A percentile compares a stretch with the other conserved stretches of the same genome.
phyloP scores from a whole-genome alignment of 805 yeast species.

The Lachancea dasiensis region DNA sequence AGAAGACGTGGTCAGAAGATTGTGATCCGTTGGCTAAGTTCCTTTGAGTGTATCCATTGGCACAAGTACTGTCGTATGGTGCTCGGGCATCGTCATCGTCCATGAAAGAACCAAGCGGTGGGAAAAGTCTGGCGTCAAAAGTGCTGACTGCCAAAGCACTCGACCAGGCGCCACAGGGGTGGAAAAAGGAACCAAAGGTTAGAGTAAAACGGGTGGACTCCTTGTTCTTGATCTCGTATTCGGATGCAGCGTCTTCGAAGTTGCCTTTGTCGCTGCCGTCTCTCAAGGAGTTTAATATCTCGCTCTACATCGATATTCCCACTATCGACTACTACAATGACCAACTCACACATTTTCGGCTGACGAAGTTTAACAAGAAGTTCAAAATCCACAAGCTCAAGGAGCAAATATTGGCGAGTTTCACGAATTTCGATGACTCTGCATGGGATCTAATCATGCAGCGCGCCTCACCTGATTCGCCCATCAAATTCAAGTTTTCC shows the following conservation, averaged over 20 bases:
- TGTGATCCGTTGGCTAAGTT: too few species aligned
- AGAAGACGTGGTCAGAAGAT: too few species aligned
- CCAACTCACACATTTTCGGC: constrained; percentile 23
- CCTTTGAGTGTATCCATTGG: too few species aligned
- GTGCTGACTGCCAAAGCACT: constrained; percentile 7
- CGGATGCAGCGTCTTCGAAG: constrained; percentile 20
- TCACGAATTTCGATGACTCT: constrained; percentile 22
- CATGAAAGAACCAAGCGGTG: constrained; percentile 8
- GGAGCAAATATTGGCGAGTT: constrained; percentile 21
- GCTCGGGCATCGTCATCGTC: constrained; percentile 3
- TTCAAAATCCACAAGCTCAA: constrained; percentile 27
- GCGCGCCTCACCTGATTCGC: constrained; percentile 1
- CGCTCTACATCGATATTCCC: constrained; percentile 31
- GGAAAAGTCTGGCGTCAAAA: constrained; percentile 6
- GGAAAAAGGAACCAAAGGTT: constrained; percentile 17
- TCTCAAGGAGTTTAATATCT: constrained; percentile 18
- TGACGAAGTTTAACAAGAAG: constrained; percentile 26
- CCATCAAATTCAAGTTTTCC: constrained; percentile 11
- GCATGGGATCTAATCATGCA: constrained; percentile 19
- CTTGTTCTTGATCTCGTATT: constrained; percentile 25
- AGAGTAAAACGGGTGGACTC: constrained; percentile 27
- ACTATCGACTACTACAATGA: constrained; percentile 32
- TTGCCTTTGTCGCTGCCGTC: constrained; percentile 5
- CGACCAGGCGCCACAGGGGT: background rate
- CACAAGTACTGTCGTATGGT: too few species aligned